Base-by-base conservation (phyloP, 164 flowering plant genomes). In the Magnolia changhungtana region DNA sequence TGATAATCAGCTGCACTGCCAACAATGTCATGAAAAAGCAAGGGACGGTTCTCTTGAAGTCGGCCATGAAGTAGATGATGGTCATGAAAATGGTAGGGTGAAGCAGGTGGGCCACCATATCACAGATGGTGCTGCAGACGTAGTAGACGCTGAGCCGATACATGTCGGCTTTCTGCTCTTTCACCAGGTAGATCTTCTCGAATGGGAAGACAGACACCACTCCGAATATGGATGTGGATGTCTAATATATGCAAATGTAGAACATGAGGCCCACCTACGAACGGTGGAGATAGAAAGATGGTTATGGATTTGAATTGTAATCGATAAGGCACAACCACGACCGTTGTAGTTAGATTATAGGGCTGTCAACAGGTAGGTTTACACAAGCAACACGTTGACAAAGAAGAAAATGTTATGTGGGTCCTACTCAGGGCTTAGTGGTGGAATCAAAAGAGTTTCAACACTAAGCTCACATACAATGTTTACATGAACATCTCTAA, bases 171-270 rank as follows among this genome's bases (percentile, higher is more conserved):
- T 92, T 94, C 77, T 90, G 85, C 81, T 94, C 98, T 81, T 92
- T 94, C 71, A 90, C 94, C 87, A 96, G 77, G 76, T 88, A 96
- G 63, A 83, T 61, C 74, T 94, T 91, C 79, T 94, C 99, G 16
- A 92, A 94, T 64, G 99, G 99, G 79, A 94, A 96, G 1, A 94
- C 98, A 58, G 94, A 94, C 0, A 94, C 99, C 1, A 98, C 97
- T 79, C 96, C 98, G 63, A 96, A 96, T 55, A 96, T 82, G 0
- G 98, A 94, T 4, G 98, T 86, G 0, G 99, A 94, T 72, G 98
- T 94, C 99, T 97, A 94, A 72, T 93, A 94, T 24, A 94, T 94
- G 83, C 99, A 94, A 31, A 94, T 88, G 87, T 94, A 96, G 92
- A 90, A 96, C 88, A 96, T 73, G 63, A 96, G 78, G 29, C 99